Conservation (phyloP, 2,329 filamentous ascomycete species). For the Apiospora saccharicola region DNA sequence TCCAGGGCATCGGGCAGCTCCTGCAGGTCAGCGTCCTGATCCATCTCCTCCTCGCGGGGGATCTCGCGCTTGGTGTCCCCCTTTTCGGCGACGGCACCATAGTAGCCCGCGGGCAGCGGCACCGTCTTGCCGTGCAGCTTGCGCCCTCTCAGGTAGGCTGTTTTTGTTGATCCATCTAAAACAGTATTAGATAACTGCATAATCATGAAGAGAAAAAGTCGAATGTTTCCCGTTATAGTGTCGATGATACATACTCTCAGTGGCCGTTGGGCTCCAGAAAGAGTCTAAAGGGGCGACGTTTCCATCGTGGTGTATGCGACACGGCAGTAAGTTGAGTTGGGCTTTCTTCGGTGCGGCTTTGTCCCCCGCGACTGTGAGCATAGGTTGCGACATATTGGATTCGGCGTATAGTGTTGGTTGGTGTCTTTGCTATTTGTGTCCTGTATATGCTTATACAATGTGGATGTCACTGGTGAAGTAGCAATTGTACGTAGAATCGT, state of each 20-base stretch:
- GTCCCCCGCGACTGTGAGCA: constrained; percentile 36
- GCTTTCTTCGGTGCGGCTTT: constrained; percentile 32
- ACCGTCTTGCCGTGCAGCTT: constrained; percentile 75
- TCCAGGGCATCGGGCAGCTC: constrained; percentile 56
- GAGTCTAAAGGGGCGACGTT: constrained; percentile 67
- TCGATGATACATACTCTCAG: background rate
- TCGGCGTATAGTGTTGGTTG: background rate
- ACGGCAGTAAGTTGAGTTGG: constrained; percentile 72
- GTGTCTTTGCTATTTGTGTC: background rate
- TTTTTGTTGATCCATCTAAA: constrained; percentile 56
- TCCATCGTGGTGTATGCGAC: constrained; percentile 80
- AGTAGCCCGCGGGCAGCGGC: constrained; percentile 74
- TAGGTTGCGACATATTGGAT: constrained; percentile 38
- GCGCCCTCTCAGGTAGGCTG: constrained; percentile 79
- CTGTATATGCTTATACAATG: background rate
- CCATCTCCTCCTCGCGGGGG: constrained; percentile 35
- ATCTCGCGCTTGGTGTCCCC: constrained; percentile 47
- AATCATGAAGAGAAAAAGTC: background rate
- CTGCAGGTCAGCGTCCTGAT: constrained; percentile 49
- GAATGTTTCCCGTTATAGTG: background rate
- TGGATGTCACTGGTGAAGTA: background rate
- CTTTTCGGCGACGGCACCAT: constrained; percentile 66
- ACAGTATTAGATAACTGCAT: background rate
- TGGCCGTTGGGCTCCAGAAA: constrained; percentile 71
- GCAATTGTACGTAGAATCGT: background rate